phyloP scores from a whole-genome alignment of 2,329 filamentous ascomycete genomes.

The Scytalidium lignicola region DNA sequence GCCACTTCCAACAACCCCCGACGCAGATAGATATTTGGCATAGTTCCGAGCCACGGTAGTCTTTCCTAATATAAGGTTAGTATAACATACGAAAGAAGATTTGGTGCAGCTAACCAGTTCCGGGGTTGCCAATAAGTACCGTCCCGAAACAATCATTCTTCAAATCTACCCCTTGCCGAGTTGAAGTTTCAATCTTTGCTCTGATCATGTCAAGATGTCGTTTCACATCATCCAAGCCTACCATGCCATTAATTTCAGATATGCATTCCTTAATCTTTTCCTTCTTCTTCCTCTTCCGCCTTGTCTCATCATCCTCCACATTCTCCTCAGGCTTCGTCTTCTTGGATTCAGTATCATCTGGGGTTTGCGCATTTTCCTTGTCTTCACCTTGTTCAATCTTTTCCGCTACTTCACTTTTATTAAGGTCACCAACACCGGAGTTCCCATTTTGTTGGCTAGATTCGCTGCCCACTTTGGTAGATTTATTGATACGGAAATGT shows the following conservation, averaged over 20 bases:
- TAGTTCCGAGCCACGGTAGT: slow-evolving; percentile 72
- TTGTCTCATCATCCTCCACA: slow-evolving; percentile 36
- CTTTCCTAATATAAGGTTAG: slow-evolving; percentile 47
- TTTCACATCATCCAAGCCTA: slow-evolving; percentile 50
- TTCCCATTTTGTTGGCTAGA: no score
- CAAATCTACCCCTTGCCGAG: slow-evolving; percentile 39
- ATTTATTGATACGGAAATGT: no score
- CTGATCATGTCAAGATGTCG: slow-evolving; percentile 44
- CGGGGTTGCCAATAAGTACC: slow-evolving; percentile 50
- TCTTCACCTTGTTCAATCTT: no score
- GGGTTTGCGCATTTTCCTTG: no score
- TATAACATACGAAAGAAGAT: no score
- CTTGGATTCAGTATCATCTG: no score
- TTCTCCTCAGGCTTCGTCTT: no score
- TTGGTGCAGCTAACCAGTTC: slow-evolving; percentile 37
- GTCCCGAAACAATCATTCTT: slow-evolving; percentile 43
- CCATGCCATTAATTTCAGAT: slow-evolving; percentile 46
- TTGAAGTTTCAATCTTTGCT: slow-evolving; percentile 39
- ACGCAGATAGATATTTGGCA: slow-evolving; percentile 55
- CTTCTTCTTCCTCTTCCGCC: slow-evolving; percentile 39
- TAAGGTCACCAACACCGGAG: no score
- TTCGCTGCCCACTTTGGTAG: no score
- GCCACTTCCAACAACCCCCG: slow-evolving; percentile 53
- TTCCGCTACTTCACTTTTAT: no score
- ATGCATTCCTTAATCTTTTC: slow-evolving; percentile 36